These are phyloP conservation scores for Aspergillus pseudonomiae DNA, from an alignment of 2,329 filamentous ascomycete genomes.

Conservation along the genomic window DNA sequence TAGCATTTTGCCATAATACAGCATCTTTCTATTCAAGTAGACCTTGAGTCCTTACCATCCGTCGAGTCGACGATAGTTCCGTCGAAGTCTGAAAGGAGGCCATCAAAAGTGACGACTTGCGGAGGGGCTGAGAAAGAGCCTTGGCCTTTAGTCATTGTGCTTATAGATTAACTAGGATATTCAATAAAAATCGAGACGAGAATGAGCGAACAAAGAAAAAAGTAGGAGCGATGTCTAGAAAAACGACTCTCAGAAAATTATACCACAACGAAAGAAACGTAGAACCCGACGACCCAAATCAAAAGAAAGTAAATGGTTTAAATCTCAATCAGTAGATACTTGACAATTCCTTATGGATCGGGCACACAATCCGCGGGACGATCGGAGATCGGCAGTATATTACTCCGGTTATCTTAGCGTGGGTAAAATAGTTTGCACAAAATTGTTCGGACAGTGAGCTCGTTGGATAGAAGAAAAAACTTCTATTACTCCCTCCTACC, in stretches of 20 bases:
- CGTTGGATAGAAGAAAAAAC: conserved; percentile 18
- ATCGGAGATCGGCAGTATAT: conserved; percentile 38
- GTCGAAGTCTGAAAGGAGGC: conserved; percentile 52
- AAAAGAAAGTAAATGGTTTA: not conserved
- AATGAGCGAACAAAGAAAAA: conserved; percentile 2
- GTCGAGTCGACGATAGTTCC: conserved; percentile 53
- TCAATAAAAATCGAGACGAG: conserved; percentile 1
- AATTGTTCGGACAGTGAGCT: conserved; percentile 25
- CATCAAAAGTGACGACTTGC: conserved; percentile 44
- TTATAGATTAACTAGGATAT: conserved; percentile 15
- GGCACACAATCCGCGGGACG: conserved; percentile 3
- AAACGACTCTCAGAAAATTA: not conserved
- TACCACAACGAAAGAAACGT: not conserved
- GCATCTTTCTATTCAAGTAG: conserved; percentile 42
- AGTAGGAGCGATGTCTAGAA: conserved; percentile 3
- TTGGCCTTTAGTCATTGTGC: conserved; percentile 35
- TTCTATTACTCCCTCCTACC: conserved; percentile 17
- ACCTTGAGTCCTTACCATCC: conserved; percentile 36
- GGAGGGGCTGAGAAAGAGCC: conserved; percentile 45
- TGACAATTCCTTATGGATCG: not conserved
- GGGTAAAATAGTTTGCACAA: conserved; percentile 33
- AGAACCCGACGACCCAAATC: not conserved
- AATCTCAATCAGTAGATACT: not conserved
- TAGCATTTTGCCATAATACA: conserved; percentile 50
- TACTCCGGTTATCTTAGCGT: conserved; percentile 42